Evolutionary conservation across 345 rosid genomes (phyloP).

Genomic region (Durio zibethinus): DNA sequence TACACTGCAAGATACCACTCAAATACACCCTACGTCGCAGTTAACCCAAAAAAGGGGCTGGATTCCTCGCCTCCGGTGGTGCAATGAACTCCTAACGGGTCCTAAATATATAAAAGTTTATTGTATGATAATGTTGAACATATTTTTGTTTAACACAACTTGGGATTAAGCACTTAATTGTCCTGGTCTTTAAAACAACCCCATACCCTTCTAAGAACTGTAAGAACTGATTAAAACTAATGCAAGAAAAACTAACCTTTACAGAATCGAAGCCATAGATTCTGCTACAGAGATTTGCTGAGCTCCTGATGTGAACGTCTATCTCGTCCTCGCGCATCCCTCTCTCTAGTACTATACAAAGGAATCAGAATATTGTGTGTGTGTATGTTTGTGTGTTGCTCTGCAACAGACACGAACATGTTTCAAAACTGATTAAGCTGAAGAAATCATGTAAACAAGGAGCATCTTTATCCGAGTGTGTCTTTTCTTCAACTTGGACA

Average conservation of each 20-base stretch:
- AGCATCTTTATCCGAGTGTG: background rate
- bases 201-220: background rate
- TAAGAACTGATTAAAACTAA: background rate
- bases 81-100: too few species aligned
- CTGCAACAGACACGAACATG: slow-evolving; percentile 5
- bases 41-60: too few species aligned
- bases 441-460: slow-evolving; percentile 15
- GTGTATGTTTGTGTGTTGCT: background rate
- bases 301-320: slow-evolving; percentile 30
- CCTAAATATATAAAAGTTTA: background rate
- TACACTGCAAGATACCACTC: too few species aligned
- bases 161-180: too few species aligned
- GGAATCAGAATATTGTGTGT: slow-evolving; percentile 34
- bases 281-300: slow-evolving; percentile 30
- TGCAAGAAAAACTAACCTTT: background rate
- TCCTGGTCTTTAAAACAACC: background rate
- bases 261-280: slow-evolving; percentile 21
- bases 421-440: slow-evolving; percentile 1
- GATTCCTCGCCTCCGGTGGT: too few species aligned
- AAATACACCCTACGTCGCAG: too few species aligned
- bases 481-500: background rate
- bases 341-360: background rate
- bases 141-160: too few species aligned
- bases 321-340: background rate
- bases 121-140: background rate